Base-by-base conservation (phyloP, 2,329 filamentous ascomycete genomes). In the Raffaelea albimanens region DNA sequence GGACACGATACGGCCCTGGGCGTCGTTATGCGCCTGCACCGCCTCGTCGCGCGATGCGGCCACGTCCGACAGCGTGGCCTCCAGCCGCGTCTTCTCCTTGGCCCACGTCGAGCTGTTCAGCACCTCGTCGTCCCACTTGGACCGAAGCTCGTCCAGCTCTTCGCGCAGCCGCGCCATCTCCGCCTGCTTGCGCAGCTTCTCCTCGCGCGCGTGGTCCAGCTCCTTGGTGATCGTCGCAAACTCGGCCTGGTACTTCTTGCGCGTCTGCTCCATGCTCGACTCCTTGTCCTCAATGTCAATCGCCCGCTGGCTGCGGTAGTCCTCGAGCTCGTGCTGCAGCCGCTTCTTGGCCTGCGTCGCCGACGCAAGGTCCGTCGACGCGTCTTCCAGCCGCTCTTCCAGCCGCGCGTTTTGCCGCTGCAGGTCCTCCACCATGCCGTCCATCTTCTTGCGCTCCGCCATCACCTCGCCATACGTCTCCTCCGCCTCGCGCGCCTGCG, bases 231-330 rank as follows among this genome's bases (percentile, higher is more conserved):
- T 72, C 4, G 85, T 85, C 16, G 87, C 85, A 61, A 96, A 88
- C 64, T 98, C 91, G 39, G 83, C 78, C 63, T 97, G 93, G 63
- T 97, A 98, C 72, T 97, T 98, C 73, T 91, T 93, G 59, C 91
- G 81, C 40, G 91, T 96, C 66, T 97, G 91, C 67, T 98, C 93
- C 79, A 96, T 86, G 56, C 87, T 93, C 10, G 84, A 84, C 65
- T 97, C 91, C 64, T 93, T 96, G 66, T 98, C 91, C 65, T 97
- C 93, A 48, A 97, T 87, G 58, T 97, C 93, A 65, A 95, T 95
- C 49, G 90, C 90, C 42, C 91, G 82, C 65, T 96, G 90, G 61
- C 83, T 95, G 51, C 93, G 82, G 70, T 97, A 98, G 65, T 98
- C 91, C 65, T 97, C 91, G 3, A 98, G 83, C 68, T 98, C 91